Conservation (phyloP, 371 early-diverging fungal genomes). For the Gilbertella persicaria region DNA sequence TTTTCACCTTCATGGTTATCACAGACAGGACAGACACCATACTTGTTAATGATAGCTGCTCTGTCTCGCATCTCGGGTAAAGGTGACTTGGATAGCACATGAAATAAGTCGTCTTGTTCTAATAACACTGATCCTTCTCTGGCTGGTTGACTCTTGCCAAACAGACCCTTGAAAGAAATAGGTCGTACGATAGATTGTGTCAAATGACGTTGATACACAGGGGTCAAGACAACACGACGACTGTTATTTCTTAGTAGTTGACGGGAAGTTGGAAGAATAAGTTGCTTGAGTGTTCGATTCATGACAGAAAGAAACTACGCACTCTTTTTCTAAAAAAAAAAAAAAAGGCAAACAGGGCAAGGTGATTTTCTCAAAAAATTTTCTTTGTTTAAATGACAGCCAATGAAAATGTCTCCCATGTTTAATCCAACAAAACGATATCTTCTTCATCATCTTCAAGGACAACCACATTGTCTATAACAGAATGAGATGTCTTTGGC, state of each 20-base stretch:
- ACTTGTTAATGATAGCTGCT: constrained; percentile 63
- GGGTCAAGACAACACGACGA: not conserved
- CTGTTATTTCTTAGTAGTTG: not conserved
- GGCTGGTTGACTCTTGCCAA: constrained; percentile 13
- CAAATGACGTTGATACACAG: constrained; percentile 6
- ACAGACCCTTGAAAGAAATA: constrained; percentile 40
- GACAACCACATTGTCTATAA: constrained; percentile 17
- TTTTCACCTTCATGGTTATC: constrained; percentile 42
- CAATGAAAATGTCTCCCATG: too few relatives aligned
- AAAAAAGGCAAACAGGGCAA: too few relatives aligned
- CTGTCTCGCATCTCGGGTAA: constrained; percentile 71
- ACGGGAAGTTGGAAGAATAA: not conserved
- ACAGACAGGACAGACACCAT: constrained; percentile 79
- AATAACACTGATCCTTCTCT: constrained; percentile 33
- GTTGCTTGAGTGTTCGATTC: not conserved
- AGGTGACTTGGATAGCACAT: constrained; percentile 73
- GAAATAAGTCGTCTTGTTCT: constrained; percentile 67
- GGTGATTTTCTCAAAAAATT: too few relatives aligned
- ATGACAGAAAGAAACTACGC: too few relatives aligned
- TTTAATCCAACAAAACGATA: constrained; percentile 16
- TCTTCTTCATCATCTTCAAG: constrained; percentile 30
- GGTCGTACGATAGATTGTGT: constrained; percentile 29
- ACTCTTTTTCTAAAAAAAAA: too few relatives aligned
- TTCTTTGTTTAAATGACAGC: too few relatives aligned
- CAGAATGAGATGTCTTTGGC: constrained; percentile 8